These are phyloP conservation scores for Castanea sativa DNA, from an alignment of 306 rosid genomes.

Conservation along the genomic window DNA sequence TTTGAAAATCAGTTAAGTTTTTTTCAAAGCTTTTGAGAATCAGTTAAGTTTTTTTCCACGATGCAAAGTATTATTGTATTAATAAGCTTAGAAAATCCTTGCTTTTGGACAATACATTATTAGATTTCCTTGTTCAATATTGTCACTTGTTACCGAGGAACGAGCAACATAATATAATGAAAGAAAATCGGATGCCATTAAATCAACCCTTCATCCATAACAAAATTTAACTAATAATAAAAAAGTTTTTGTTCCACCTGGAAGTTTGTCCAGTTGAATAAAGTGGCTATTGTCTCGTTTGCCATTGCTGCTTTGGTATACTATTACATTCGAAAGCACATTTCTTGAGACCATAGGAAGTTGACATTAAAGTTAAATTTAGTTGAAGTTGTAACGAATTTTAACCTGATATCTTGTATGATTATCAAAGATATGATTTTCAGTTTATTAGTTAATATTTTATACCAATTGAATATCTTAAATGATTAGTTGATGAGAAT, in stretches of 20 bases:
- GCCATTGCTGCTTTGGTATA: constrained; percentile 43
- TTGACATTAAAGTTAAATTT: constrained; percentile 28
- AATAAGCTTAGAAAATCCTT: constrained; percentile 64
- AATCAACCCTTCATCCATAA: too few species aligned
- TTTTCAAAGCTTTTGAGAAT: constrained; percentile 72
- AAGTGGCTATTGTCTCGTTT: constrained; percentile 19
- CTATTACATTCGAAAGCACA: constrained; percentile 65
- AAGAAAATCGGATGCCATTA: constrained; percentile 46
- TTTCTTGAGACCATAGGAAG: constrained; percentile 78
- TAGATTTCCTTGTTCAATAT: constrained; percentile 63
- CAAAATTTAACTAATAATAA: constrained; percentile 55
- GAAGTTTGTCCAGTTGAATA: constrained; percentile 59
- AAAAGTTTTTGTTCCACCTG: constrained; percentile 62
- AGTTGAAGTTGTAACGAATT: constrained; percentile 3
- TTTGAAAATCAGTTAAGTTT: constrained; percentile 61
- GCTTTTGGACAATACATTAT: constrained; percentile 38
- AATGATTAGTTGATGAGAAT: not conserved
- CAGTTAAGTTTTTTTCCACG: constrained; percentile 74
- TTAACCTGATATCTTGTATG: not conserved
- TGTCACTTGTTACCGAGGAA: constrained; percentile 81
- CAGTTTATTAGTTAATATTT: not conserved
- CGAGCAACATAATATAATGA: constrained; percentile 65
- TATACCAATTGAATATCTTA: not conserved
- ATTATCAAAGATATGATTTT: not conserved
- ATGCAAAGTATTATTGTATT: constrained; percentile 33